phyloP scores from a whole-genome alignment of 1,284 basidiomycete species.

The Cryptococcus amylolentus region DNA sequence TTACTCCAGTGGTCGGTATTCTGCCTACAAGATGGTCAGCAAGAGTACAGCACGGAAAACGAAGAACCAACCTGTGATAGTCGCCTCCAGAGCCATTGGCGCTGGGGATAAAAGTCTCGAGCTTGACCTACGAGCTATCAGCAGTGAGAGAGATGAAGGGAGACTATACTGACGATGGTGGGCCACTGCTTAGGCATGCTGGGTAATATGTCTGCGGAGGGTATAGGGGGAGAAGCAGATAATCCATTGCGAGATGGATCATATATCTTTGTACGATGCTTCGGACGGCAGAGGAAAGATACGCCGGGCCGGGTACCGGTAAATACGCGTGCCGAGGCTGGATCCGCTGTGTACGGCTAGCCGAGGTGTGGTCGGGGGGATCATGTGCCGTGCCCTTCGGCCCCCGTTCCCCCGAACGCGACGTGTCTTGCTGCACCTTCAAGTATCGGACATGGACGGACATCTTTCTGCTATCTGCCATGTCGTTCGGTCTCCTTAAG shows the following conservation, averaged over 20 bases:
- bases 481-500: constrained; percentile 47
- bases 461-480: neutral
- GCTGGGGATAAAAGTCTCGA: constrained; percentile 52
- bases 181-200: constrained; percentile 38
- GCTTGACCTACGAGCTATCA: constrained; percentile 30
- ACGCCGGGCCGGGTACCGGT: no score
- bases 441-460: neutral
- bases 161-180: constrained; percentile 35
- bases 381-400: neutral
- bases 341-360: no score
- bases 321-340: no score
- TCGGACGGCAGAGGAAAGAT: neutral
- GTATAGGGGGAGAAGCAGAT: neutral
- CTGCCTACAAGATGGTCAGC: constrained; percentile 21
- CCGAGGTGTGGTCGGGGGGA: neutral
- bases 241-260: neutral
- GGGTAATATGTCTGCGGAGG: neutral
- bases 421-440: neutral
- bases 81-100: constrained; percentile 54
- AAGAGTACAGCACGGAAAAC: neutral
- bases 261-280: neutral
- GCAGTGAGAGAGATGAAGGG: neutral
- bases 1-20: constrained; percentile 47
- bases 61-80: constrained; percentile 51
- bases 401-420: neutral